phyloP scores from a whole-genome alignment of 2,329 filamentous ascomycete species.

The Stagonosporopsis vannaccii region DNA sequence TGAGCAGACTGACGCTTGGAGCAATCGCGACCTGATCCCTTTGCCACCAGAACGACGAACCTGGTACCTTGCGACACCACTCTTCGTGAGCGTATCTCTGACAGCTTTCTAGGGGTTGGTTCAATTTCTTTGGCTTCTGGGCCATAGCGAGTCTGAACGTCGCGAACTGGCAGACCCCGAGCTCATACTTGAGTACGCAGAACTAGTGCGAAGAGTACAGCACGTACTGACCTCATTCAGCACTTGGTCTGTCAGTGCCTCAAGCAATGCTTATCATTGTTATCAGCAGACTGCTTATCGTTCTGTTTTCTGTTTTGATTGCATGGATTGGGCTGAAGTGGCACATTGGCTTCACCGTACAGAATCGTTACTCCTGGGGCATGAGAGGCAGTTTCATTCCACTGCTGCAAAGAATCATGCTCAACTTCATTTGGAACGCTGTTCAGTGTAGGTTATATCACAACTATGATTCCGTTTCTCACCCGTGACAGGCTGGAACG shows the following conservation, averaged over 20 bases:
- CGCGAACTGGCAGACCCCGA: slow-evolving; percentile 58
- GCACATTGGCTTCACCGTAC: slow-evolving; percentile 60
- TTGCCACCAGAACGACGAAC: slow-evolving; percentile 49
- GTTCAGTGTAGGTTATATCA: slow-evolving; percentile 52
- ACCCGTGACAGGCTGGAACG: slow-evolving; percentile 43
- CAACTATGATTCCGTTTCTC: not conserved
- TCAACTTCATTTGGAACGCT: slow-evolving; percentile 61
- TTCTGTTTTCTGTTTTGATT: slow-evolving; percentile 54
- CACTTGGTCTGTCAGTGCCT: slow-evolving; percentile 57
- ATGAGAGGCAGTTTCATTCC: slow-evolving; percentile 59
- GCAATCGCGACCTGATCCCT: slow-evolving; percentile 50
- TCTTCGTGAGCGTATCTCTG: not conserved
- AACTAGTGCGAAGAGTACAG: not conserved
- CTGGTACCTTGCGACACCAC: slow-evolving; percentile 30
- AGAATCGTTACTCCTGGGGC: slow-evolving; percentile 61
- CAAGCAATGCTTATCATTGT: slow-evolving; percentile 60
- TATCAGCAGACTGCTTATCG: slow-evolving; percentile 53
- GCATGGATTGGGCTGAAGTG: slow-evolving; percentile 59
- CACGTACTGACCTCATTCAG: slow-evolving; percentile 23
- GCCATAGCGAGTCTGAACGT: slow-evolving; percentile 52
- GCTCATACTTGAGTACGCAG: slow-evolving; percentile 52
- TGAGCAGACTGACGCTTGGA: slow-evolving; percentile 56
- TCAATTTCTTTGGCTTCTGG: slow-evolving; percentile 56
- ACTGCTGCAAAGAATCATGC: slow-evolving; percentile 55
- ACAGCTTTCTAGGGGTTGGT: slow-evolving; percentile 30